Conservation (phyloP, 345 rosid genomes). For the sweet orange (Citrus sinensis) region DVS_A1.0 CM039163.1:6915501-6916000, state of each 20-base stretch:
- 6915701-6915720: neutral
- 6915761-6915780: slow-evolving; percentile 2
- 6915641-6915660: neutral
- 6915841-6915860: neutral
- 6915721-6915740: slow-evolving; percentile 9
- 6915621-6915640: neutral
- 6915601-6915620: neutral
- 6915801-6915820: neutral
- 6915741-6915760: slow-evolving; percentile 10
- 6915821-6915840: neutral
- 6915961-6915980: neutral
- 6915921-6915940: neutral
- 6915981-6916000: neutral
- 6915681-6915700: neutral
- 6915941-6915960: neutral
- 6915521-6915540: neutral
- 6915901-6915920: slow-evolving; percentile 2
- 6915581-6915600: no score
- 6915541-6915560: neutral
- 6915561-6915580: neutral
- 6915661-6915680: neutral
- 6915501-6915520: neutral
- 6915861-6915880: slow-evolving; percentile 4
- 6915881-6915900: slow-evolving; percentile 1
- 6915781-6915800: neutral